Evolutionary conservation across 208 protist species (phyloP), one percentile per base, ranked within the genome.

Genomic region (Leishmania aethiopica): DNA sequence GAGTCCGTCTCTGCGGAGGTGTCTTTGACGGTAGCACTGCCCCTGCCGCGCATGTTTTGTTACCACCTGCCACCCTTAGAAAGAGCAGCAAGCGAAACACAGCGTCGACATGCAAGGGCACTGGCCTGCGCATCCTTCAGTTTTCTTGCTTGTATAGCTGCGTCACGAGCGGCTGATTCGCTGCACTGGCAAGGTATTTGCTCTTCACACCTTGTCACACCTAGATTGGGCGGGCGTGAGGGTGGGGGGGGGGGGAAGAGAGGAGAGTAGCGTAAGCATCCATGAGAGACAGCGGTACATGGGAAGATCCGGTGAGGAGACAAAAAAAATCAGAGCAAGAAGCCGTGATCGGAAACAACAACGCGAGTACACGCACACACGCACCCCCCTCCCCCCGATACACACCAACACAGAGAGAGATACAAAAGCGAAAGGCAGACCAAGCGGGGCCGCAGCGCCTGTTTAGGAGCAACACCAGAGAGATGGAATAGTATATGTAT

Each of bases 251-350:
- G n/a, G 32, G 62, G 6, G 62, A 69, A 15, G 8, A 28, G 32
- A 40, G 62, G 62, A 47, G 37, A 6, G 25, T 3, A 71, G 66
- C 32, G 25, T 15, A 69, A 13, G 15, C 62, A 69, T 19, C 62
- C 10, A 37, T 37, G 66, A 1, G 37, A n/a, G 66, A 71, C 13
- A 71, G 66, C 15, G 66, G 13, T 17, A 47, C 19, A 45, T 37
- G 22, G n/a, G 22, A 47, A 40, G 11, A 71, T 17, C 32, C 6
- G 40, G 19, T 47, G 51, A 78, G 42, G 15, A 25, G 69, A 85
- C 64, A 85, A 77, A 80, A 80, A 85, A 77, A 74, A 70, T 28
- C 57, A 69, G 66, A 74, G n/a, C 25, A 15, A 35, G 35, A 72
- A 22, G 53, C 28, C 45, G 47, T 45, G 53, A 17, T n/a, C 10